These are phyloP conservation scores for Globisporangium echinulatum DNA, from an alignment of 352 stramenopile species.

Conservation along the genomic window DNA sequence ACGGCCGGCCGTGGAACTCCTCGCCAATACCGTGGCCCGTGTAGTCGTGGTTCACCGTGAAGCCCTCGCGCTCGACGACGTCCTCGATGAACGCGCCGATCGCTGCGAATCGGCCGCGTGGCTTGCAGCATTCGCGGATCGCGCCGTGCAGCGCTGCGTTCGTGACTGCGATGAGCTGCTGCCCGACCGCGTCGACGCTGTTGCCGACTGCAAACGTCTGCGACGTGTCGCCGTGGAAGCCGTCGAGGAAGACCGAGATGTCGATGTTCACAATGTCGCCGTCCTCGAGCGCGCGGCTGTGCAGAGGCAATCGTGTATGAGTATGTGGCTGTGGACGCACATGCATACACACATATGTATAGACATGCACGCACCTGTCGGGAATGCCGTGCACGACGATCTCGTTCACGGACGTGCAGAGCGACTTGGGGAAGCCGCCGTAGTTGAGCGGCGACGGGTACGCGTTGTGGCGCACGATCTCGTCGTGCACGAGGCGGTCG, in stretches of 20 bases:
- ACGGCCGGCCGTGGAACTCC: slow-evolving; percentile 94
- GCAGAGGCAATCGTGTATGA: background rate
- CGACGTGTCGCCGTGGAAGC: slow-evolving; percentile 98
- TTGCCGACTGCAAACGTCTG: slow-evolving; percentile 92
- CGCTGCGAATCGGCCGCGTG: slow-evolving; percentile 89
- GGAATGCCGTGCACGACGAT: slow-evolving; percentile 97
- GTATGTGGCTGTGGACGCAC: background rate
- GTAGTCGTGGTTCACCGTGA: slow-evolving; percentile 89
- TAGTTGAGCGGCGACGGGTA: slow-evolving; percentile 93
- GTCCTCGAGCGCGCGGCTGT: slow-evolving; percentile 67
- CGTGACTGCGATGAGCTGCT: slow-evolving; percentile 88
- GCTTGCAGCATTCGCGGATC: slow-evolving; percentile 88
- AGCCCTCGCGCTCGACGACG: slow-evolving; percentile 70
- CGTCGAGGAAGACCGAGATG: slow-evolving; percentile 91
- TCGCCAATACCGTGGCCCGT: slow-evolving; percentile 94
- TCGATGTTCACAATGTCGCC: slow-evolving; percentile 98
- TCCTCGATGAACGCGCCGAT: slow-evolving; percentile 93
- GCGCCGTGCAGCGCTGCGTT: slow-evolving; percentile 76
- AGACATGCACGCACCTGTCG: slow-evolving; percentile 47
- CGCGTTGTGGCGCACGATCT: slow-evolving; percentile 78
- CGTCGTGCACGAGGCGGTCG: slow-evolving; percentile 88
- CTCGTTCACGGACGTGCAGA: slow-evolving; percentile 96
- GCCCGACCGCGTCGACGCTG: slow-evolving; percentile 80
- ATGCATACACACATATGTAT: background rate
- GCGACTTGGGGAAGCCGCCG: slow-evolving; percentile 90